Evolutionary conservation across 23 red algal genomes (phyloP).

Genomic region (Gracilaria domingensis): DNA sequence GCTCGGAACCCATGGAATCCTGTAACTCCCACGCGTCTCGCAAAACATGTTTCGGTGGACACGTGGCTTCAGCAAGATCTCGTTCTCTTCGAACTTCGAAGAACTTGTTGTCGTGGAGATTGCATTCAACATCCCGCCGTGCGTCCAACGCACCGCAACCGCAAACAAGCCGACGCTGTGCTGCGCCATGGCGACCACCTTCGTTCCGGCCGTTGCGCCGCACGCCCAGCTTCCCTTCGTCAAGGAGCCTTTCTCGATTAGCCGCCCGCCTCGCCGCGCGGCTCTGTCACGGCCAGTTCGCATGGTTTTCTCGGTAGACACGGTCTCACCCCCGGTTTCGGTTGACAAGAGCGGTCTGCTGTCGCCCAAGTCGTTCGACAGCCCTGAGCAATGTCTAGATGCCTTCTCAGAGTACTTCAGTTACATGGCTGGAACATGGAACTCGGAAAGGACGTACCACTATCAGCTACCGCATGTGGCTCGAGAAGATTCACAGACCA

Average conservation of each 20-base stretch:
- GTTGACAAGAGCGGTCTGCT: conserved; percentile 3
- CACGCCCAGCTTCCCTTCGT: not conserved
- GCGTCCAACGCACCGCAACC: too few relatives aligned
- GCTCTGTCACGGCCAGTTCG: not conserved
- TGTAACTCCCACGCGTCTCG: too few relatives aligned
- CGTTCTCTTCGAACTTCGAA: too few relatives aligned
- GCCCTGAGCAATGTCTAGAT: not conserved
- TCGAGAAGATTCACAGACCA: conserved; percentile 63
- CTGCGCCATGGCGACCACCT: not conserved
- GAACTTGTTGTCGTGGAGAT: too few relatives aligned
- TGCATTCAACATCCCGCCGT: too few relatives aligned
- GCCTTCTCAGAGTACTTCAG: conserved; percentile 44
- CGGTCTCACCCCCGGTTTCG: not conserved
- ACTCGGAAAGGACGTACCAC: conserved; percentile 77
- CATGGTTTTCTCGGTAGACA: not conserved
- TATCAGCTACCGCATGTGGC: conserved; percentile 6
- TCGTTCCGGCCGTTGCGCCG: not conserved
- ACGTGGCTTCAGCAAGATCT: not conserved
- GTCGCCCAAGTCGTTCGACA: not conserved
- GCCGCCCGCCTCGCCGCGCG: not conserved
- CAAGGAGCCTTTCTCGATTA: not conserved
- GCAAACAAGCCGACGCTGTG: too few relatives aligned
- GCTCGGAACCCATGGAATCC: too few relatives aligned
- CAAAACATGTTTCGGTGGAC: too few relatives aligned
- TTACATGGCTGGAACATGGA: conserved; percentile 54